These are phyloP conservation scores for Orbilia blumenaviensis DNA, from an alignment of 2,329 filamentous ascomycete species.

Conservation along the genomic window DNA sequence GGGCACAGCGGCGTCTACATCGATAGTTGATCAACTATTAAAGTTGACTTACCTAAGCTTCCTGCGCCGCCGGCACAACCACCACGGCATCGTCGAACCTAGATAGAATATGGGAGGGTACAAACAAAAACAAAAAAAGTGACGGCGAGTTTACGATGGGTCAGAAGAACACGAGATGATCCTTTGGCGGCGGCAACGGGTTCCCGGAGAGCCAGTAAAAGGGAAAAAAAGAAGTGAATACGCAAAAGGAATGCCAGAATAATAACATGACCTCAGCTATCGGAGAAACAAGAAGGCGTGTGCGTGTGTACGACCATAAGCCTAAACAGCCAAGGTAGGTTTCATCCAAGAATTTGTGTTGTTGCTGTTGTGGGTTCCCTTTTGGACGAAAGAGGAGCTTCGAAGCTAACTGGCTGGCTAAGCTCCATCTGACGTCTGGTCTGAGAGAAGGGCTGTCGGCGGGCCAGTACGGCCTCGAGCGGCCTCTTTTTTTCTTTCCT, in stretches of 20 bases:
- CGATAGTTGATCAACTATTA: background rate
- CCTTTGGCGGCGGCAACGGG: background rate
- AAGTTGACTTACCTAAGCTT: conserved; percentile 18
- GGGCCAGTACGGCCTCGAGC: conserved; percentile 28
- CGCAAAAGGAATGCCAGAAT: background rate
- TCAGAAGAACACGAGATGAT: conserved; percentile 31
- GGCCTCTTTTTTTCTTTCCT: conserved; percentile 21
- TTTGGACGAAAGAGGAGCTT: conserved; percentile 24
- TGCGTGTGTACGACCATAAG: background rate
- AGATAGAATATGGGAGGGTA: conserved; percentile 12
- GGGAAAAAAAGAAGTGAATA: background rate
- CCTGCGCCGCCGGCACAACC: background rate
- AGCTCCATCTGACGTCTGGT: background rate
- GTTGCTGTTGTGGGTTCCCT: conserved; percentile 48
- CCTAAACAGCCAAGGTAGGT: background rate
- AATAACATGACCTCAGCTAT: conserved; percentile 7
- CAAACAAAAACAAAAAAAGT: background rate
- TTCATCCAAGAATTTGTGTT: conserved; percentile 37
- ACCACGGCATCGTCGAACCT: background rate
- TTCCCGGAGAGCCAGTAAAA: background rate
- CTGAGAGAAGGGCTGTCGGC: background rate
- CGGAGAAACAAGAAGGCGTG: conserved; percentile 14
- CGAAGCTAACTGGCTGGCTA: conserved; percentile 13
- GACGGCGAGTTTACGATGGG: conserved; percentile 34
- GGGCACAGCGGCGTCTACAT: conserved; percentile 9